Base-by-base conservation (phyloP, 805 yeast species). In the Jamesozyma piceae region DNA sequence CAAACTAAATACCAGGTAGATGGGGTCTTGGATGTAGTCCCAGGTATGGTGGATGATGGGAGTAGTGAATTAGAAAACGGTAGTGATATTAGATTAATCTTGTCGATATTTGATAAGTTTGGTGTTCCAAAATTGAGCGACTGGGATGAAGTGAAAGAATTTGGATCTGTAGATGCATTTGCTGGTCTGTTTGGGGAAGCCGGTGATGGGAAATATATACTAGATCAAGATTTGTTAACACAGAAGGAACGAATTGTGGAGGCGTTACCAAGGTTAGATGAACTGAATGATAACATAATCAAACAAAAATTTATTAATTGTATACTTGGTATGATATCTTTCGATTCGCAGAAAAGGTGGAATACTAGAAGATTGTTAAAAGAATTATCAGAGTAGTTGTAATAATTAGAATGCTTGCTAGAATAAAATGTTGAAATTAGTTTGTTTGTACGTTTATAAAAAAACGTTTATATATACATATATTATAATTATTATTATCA, bases 11-110 rank as follows among this genome's bases (percentile, higher is more conserved):
- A 48, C 8, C 24, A 32, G 3, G 31, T 39, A 6, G 18, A 36
- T 17, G 24, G 14, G 11, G 4, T 2, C 10, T 11, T 15, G 2
- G 44, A 47, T 26, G 49, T 48, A 10, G 27, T 57, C 13, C 61
- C 62, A 9, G 57, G 61, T 6, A 45, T 55, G 34, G 47, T 55
- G 31, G 55, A 56, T 35, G 62, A 61, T 44, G 62, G 59, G 8
- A 44, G 50, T 14, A 47, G 48, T 22, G 49, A 47, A 20, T 22
- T 42, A 21, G 58, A 53, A 10, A 45, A 46, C 35, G 63, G 69
- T 8, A 75, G 80, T 51, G 95, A 85, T 51, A 67, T 85, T 38
- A 69, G 73, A 14, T 66, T 85, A 29, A 65, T 82, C 14, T 64
- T 74, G 8, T 68, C 75, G 3, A 77, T 81, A 1, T 73, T 82